Evolutionary conservation across 2,329 filamentous ascomycete genomes (phyloP), one percentile per base, ranked within the genome.

Genomic region (Mycosphaerella sp.): DNA sequence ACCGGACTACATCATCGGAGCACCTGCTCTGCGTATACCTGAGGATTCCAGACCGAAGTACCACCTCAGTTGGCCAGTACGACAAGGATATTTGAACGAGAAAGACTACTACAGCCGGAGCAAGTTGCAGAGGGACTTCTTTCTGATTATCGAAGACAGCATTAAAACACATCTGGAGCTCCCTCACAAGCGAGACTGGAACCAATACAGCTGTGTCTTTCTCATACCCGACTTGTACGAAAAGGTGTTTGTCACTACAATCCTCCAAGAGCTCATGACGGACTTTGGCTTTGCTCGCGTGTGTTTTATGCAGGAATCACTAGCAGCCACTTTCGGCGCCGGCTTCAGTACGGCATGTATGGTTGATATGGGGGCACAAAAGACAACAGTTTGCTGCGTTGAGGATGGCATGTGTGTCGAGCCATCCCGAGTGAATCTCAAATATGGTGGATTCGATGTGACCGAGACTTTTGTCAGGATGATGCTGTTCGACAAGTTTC

Each of bases 161-260:
- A 85, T 98, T 62, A 85, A 85, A 58, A 82, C 80, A n/a, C 89
- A 97, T 64, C 77, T 97, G 7, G 87, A 86, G 1, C 70, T 96
- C 37, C 83, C 78, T 25, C 83, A 81, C 57, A 86, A 86, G 63
- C 86, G 85, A 62, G 84, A 91, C 45, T 94, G 90, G 83, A 79
- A 80, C 49, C 87, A 94, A 67, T 97, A 96, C 70, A 93, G 87
- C 63, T 96, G 89, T 62, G 90, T 96, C n/a, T 89, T 97, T 64
- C 84, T 98, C 57, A 94, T 98, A 41, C 93, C 93, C 0, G 93
- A 98, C 67, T 77, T 98, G 8, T 98, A 97, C 71, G 93, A 98
- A 72, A 94, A 95, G 68, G 82, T 81, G 44, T 95, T 96, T 58
- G 88, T 97, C 14, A 88, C 89, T 44, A 84, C 86, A 65, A 75